phyloP scores from a whole-genome alignment of 352 stramenopile species.

The Globisporangium cylindrosporum region DNA sequence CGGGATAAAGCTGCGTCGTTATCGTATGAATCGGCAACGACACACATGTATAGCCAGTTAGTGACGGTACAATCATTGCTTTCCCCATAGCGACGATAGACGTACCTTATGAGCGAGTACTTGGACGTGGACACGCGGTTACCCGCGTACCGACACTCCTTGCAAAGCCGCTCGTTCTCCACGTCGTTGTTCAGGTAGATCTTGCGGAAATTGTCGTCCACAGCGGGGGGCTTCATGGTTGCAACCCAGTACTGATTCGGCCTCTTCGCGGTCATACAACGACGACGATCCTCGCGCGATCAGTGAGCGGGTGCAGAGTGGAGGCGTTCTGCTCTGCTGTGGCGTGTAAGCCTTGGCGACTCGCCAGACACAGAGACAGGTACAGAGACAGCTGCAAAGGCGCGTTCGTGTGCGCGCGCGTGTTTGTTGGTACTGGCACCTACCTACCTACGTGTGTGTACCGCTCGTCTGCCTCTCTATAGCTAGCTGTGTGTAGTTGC shows the following conservation, averaged over 20 bases:
- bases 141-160: constrained; percentile 37
- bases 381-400: neutral
- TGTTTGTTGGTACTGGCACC: neutral
- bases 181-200: constrained; percentile 57
- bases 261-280: constrained; percentile 10
- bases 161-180: constrained; percentile 55
- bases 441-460: neutral
- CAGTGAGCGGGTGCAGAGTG: neutral
- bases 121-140: constrained; percentile 90
- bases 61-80: neutral
- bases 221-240: neutral
- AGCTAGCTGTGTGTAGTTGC: neutral
- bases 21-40: neutral
- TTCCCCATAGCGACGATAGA: neutral
- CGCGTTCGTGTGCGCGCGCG: neutral
- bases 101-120: constrained; percentile 87
- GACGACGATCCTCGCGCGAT: neutral
- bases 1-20: constrained; percentile 87
- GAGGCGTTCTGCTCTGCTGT: neutral
- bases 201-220: constrained; percentile 39
- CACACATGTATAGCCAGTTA: neutral
- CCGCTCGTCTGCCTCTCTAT: neutral
- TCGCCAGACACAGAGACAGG: neutral
- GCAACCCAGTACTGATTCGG: constrained; percentile 6
- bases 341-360: neutral